A percentile compares a stretch with the other conserved stretches of the same genome.
phyloP scores from a whole-genome alignment of 2,329 filamentous ascomycete genomes.

The Trichophyton verrucosum region DNA sequence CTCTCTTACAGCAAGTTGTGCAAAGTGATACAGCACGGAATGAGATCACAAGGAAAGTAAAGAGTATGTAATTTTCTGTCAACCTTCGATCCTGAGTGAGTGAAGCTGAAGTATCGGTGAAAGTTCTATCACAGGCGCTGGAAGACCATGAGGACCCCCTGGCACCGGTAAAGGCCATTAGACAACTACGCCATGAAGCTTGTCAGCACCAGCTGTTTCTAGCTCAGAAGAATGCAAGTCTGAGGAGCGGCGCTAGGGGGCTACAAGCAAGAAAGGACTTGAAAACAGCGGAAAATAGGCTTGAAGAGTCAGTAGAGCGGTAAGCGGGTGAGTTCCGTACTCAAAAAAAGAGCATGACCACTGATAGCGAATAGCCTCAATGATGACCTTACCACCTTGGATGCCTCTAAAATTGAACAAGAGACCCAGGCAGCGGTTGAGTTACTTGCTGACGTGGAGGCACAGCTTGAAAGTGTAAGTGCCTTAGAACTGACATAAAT shows the following conservation, averaged over 20 bases:
- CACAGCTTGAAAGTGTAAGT: conserved; percentile 51
- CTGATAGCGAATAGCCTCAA: conserved; percentile 24
- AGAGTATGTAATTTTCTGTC: conserved; percentile 31
- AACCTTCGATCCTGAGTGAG: too few relatives aligned
- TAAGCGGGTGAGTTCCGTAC: conserved; percentile 22
- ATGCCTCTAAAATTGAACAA: conserved; percentile 43
- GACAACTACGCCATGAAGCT: conserved; percentile 50
- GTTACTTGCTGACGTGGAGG: conserved; percentile 55
- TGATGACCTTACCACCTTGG: conserved; percentile 46
- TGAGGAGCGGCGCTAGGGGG: conserved; percentile 64
- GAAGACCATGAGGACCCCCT: conserved; percentile 44
- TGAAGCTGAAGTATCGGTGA: background rate
- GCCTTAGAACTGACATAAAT: too few relatives aligned
- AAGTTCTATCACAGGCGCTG: conserved; percentile 48
- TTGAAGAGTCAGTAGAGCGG: conserved; percentile 45
- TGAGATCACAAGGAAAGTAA: conserved; percentile 48
- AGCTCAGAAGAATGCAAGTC: conserved; percentile 58
- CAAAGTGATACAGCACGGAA: conserved; percentile 38
- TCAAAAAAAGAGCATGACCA: background rate
- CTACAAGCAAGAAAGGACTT: conserved; percentile 65
- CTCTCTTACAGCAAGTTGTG: conserved; percentile 57
- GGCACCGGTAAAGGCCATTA: conserved; percentile 48
- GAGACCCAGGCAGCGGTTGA: conserved; percentile 60
- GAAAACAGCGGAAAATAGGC: conserved; percentile 53
- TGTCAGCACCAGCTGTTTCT: conserved; percentile 53